Conservation (phyloP, 2,329 filamentous ascomycete genomes). For the Teratosphaeria pseudoeucalypti region DNA sequence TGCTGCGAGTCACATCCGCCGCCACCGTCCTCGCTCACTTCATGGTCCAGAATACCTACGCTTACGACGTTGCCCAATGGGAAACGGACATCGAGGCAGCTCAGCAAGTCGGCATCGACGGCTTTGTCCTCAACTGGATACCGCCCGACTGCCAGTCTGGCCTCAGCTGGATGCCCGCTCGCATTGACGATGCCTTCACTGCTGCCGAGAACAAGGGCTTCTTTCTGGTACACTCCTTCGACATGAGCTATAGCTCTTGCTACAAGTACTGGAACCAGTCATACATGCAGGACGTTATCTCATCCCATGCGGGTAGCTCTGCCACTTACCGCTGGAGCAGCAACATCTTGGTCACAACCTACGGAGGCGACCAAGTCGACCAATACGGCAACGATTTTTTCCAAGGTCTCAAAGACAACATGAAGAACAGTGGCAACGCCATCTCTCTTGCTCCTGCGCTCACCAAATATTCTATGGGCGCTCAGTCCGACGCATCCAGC, state of each 20-base stretch:
- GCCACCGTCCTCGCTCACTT: conserved; percentile 27
- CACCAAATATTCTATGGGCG: conserved; percentile 23
- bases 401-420: conserved; percentile 23
- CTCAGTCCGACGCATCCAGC: conserved; percentile 15
- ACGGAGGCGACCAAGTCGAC: conserved; percentile 24
- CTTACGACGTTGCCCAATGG: conserved; percentile 25
- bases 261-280: conserved; percentile 28
- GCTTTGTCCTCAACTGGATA: conserved; percentile 29
- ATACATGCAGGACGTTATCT: conserved; percentile 26
- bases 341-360: conserved; percentile 28
- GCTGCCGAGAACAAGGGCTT: conserved; percentile 26
- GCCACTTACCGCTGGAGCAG: conserved; percentile 28
- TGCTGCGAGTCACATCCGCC: conserved; percentile 17
- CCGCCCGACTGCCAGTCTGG: conserved; percentile 25
- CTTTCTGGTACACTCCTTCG: conserved; percentile 29
- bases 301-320: conserved; percentile 22
- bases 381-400: conserved; percentile 29
- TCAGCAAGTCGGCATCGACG: conserved; percentile 26
- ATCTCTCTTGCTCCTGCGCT: conserved; percentile 27
- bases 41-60: conserved; percentile 27
- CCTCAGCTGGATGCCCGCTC: conserved; percentile 24
- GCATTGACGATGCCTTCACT: conserved; percentile 27
- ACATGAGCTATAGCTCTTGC: conserved; percentile 28
- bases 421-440: conserved; percentile 19
- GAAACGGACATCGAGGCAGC: conserved; percentile 24